These are phyloP conservation scores for Fusarium secorum DNA, from an alignment of 2,329 filamentous ascomycete genomes.

Conservation along the genomic window DNA sequence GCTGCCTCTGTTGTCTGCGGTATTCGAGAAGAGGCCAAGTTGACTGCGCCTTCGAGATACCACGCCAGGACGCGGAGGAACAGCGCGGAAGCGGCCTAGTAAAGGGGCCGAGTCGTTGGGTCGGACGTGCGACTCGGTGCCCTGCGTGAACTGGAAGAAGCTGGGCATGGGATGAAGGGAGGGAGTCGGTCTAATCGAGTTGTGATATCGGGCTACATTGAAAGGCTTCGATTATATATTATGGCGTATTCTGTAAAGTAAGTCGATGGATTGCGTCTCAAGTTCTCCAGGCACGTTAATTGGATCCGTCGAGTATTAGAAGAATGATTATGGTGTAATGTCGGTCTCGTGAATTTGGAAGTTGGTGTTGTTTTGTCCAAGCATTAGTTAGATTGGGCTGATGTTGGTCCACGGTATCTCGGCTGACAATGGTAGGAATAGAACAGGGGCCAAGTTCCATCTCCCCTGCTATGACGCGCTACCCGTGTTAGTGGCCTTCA, in stretches of 20 bases:
- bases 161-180: conserved; percentile 59
- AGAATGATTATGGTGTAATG: background rate
- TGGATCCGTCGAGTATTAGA: background rate
- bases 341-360: conserved; percentile 8
- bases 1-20: conserved; percentile 55
- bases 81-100: conserved; percentile 71
- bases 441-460: conserved; percentile 25
- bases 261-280: background rate
- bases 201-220: conserved; percentile 33
- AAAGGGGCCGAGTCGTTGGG: conserved; percentile 66
- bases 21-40: conserved; percentile 51
- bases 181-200: conserved; percentile 18
- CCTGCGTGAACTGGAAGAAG: conserved; percentile 74
- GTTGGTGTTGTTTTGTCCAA: conserved; percentile 22
- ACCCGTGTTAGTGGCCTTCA: conserved; percentile 12
- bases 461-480: conserved; percentile 25
- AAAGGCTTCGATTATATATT: conserved; percentile 8
- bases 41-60: conserved; percentile 45
- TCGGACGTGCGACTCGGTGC: conserved; percentile 64
- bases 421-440: conserved; percentile 7
- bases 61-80: conserved; percentile 55
- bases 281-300: background rate
- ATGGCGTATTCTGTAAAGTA: background rate
- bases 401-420: conserved; percentile 18
- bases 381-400: conserved; percentile 10